A percentile compares a stretch with the other conserved stretches of the same genome.
phyloP scores from a whole-genome alignment of 345 rosid species.

The Ceriops tagal region DNA sequence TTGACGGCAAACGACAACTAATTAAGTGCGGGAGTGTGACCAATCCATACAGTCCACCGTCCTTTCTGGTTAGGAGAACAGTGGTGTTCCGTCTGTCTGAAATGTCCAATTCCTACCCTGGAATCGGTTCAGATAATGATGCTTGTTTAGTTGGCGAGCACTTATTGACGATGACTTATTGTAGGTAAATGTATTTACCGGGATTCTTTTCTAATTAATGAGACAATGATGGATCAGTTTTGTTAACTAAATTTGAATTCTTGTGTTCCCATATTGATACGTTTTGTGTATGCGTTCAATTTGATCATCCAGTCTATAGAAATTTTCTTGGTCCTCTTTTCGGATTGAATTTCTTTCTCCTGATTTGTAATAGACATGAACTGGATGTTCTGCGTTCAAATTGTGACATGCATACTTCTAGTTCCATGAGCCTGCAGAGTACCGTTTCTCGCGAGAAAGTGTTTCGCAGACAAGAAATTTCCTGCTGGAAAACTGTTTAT shows the following conservation, averaged over 20 bases:
- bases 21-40: no score
- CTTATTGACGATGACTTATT: no score
- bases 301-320: not conserved
- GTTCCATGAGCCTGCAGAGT: not conserved
- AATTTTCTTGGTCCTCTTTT: not conserved
- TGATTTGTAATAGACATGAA: not conserved
- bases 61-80: not conserved
- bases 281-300: no score
- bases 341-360: not conserved
- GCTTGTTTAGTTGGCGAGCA: no score
- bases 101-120: not conserved
- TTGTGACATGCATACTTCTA: conserved; percentile 7
- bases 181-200: no score
- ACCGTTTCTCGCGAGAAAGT: not conserved
- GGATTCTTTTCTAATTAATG: not conserved
- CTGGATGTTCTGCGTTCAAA: conserved; percentile 17
- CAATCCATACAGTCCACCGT: no score
- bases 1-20: not conserved
- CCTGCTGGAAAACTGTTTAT: not conserved
- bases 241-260: not conserved
- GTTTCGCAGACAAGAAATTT: not conserved
- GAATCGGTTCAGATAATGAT: not conserved
- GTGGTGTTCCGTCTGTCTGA: no score
- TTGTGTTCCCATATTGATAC: not conserved
- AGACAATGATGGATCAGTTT: not conserved